phyloP scores from a whole-genome alignment of 495 filamentous ascomycete genomes.

The Lophium mytilinum region DNA sequence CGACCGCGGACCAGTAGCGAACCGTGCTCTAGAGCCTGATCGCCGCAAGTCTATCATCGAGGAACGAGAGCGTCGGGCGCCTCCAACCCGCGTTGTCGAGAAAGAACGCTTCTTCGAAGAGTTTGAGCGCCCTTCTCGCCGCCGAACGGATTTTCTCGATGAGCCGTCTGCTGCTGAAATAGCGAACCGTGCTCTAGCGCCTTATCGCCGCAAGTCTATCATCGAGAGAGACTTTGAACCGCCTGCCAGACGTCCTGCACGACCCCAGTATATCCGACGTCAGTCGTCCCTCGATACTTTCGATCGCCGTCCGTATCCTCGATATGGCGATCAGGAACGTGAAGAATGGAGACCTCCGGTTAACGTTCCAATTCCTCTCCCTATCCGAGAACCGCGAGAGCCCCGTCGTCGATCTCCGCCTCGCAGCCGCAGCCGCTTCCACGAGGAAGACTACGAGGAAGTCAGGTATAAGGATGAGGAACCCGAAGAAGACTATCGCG shows the following conservation, averaged over 20 bases:
- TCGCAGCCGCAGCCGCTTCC: constrained; percentile 12
- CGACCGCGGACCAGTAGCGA: constrained; percentile 23
- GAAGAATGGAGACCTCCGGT: constrained; percentile 40
- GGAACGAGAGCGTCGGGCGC: constrained; percentile 29
- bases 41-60: constrained; percentile 29
- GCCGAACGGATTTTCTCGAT: constrained; percentile 28
- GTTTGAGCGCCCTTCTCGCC: constrained; percentile 48
- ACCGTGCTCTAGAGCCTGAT: constrained; percentile 32
- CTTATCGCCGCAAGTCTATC: constrained; percentile 30
- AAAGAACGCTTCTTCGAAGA: constrained; percentile 44
- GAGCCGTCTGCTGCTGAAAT: constrained; percentile 30
- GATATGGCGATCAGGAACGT: constrained; percentile 42
- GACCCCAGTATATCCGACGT: constrained; percentile 53
- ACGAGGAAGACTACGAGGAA: constrained; percentile 38
- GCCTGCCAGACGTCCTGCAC: constrained; percentile 38
- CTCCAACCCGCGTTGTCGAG: constrained; percentile 39
- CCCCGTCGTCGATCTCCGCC: constrained; percentile 20
- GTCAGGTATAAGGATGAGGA: constrained; percentile 24
- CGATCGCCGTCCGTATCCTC: constrained; percentile 52
- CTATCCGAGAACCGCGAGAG: constrained; percentile 32
- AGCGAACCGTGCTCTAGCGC: constrained; percentile 32
- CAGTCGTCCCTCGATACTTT: constrained; percentile 67
- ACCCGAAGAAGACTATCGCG: constrained; percentile 28
- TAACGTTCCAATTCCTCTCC: constrained; percentile 48
- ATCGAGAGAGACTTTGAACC: constrained; percentile 39